Evolutionary conservation across 2,329 filamentous ascomycete genomes (phyloP), one percentile per base, ranked within the genome.

Genomic region (Colletotrichum sp.): DNA sequence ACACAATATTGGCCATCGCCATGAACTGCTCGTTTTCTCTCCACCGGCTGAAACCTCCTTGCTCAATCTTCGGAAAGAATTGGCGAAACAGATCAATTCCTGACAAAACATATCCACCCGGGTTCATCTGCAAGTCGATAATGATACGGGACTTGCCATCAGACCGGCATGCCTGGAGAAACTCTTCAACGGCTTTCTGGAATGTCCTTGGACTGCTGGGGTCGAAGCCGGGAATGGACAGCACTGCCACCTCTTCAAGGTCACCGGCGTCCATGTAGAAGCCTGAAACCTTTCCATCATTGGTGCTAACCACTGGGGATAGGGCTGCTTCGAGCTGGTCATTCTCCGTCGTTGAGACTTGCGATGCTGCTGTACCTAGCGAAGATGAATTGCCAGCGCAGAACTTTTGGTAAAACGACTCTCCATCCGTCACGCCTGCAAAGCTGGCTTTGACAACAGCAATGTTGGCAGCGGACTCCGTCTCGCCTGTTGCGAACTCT

Each of bases 121-220:
- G 88, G 77, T 93, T 93, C 62, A 86, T 87, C 10, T 56, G 87
- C 12, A 93, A 82, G 78, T 93, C 91, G 43, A 93, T 84, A 27
- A 93, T 87, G 0, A 93, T 86, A 81, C 90, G 91, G 39, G 87
- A 91, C 82, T 91, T 92, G 75, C 88, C 89, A 3, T 85, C 87
- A 8, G 84, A 83, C 70, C 85, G 85, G 34, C 79, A 80, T 13
- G 64, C 34, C 16, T 34, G 66, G 12, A 82, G 75, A 71, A 82
- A 83, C 2, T 66, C n/a, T 30, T 77, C 66, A 3, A 81, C 76
- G 15, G 83, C 82, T 16, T 82, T 75, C 55, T 82, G 80, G 55
- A 86, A 81, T 61, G 84, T 81, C 28, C 77, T 61, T 4, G 80
- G 74, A 43, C 75, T 80, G 22, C 76, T 58, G 30, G 66, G 76